These are phyloP conservation scores for Trypanosomatidae sp. DNA, from an alignment of 208 protist genomes.

Conservation along the genomic window DNA sequence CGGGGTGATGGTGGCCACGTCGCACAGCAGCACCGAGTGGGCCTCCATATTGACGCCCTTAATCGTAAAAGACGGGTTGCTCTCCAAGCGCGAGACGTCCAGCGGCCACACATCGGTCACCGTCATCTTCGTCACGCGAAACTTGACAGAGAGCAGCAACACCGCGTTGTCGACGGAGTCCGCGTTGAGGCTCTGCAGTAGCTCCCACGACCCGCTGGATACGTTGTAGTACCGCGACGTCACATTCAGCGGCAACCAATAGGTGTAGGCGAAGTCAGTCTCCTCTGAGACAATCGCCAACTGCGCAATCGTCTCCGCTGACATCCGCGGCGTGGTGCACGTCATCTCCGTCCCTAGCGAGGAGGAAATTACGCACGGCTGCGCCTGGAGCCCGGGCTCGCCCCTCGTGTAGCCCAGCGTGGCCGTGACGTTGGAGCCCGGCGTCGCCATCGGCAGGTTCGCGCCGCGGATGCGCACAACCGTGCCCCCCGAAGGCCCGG, in stretches of 20 bases:
- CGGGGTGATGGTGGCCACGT: constrained; percentile 7
- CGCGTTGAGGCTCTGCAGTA: constrained; percentile 31
- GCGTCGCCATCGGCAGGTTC: constrained; percentile 34
- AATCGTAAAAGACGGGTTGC: constrained; percentile 24
- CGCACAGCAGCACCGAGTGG: constrained; percentile 32
- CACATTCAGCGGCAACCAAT: constrained; percentile 25
- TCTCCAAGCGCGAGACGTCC: constrained; percentile 31
- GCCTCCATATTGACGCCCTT: constrained; percentile 15
- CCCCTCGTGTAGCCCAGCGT: constrained; percentile 9
- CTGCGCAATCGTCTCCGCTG: constrained; percentile 6
- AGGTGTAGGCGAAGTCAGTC: constrained; percentile 10
- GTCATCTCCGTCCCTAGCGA: constrained; percentile 14
- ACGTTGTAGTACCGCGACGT: constrained; percentile 28
- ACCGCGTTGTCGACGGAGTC: constrained; percentile 7
- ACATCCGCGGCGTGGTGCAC: constrained; percentile 32
- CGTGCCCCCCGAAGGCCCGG: constrained; percentile 23
- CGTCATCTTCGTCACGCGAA: constrained; percentile 12
- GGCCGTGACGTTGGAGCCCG: constrained; percentile 6
- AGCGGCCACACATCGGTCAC: constrained; percentile 23
- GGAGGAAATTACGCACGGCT: constrained; percentile 20
- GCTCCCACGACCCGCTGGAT: background rate
- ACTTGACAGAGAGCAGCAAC: constrained; percentile 26
- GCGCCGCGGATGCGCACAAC: constrained; percentile 29
- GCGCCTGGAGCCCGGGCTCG: background rate
- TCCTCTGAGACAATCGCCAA: constrained; percentile 15